These are phyloP conservation scores for Helminthosporium solani DNA, from an alignment of 2,329 filamentous ascomycete genomes.

Conservation along the genomic window DNA sequence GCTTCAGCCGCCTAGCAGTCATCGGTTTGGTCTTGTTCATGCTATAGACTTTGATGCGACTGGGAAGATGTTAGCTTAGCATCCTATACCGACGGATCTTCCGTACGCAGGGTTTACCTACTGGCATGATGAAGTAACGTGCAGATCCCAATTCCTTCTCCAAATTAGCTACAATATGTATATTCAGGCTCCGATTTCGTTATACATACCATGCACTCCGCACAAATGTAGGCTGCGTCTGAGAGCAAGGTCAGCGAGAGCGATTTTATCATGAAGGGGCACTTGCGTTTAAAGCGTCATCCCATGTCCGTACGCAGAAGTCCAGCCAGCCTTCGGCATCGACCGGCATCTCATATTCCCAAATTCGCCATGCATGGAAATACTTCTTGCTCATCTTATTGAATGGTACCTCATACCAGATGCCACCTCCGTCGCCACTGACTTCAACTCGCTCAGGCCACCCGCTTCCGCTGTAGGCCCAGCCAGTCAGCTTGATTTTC, in stretches of 20 bases:
- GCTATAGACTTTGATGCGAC: constrained; percentile 57
- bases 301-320: constrained; percentile 47
- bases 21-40: constrained; percentile 55
- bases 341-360: constrained; percentile 63
- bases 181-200: not conserved
- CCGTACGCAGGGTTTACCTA: constrained; percentile 12
- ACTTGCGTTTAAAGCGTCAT: constrained; percentile 47
- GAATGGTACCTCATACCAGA: constrained; percentile 63
- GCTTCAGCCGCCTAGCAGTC: constrained; percentile 53
- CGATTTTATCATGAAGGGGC: constrained; percentile 25
- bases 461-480: constrained; percentile 48
- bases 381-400: constrained; percentile 63
- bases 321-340: constrained; percentile 52
- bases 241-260: constrained; percentile 11
- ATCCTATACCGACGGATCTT: not conserved
- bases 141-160: constrained; percentile 65
- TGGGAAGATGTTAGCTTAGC: constrained; percentile 15
- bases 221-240: constrained; percentile 48
- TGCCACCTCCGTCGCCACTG: constrained; percentile 61
- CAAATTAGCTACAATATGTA: constrained; percentile 8
- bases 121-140: constrained; percentile 64
- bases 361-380: constrained; percentile 64
- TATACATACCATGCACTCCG: constrained; percentile 44
- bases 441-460: constrained; percentile 64
- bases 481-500: constrained; percentile 54